These are phyloP conservation scores for Paramyrothecium roridum DNA, from an alignment of 2,329 filamentous ascomycete species.

Conservation along the genomic window DNA sequence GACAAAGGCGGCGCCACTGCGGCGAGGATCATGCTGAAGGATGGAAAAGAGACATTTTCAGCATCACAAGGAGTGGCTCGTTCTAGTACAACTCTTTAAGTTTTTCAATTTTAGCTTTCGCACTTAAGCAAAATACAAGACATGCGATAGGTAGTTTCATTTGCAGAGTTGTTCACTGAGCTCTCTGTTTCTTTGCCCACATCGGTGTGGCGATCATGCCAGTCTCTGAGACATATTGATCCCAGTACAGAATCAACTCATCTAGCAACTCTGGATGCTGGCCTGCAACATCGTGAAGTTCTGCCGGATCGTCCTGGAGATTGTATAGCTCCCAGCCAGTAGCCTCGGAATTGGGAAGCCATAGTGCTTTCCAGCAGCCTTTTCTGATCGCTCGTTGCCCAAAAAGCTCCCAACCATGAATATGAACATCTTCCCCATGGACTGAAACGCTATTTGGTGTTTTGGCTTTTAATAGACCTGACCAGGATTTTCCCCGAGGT, in stretches of 20 bases:
- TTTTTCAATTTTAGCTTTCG: too few relatives aligned
- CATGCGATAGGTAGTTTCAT: too few relatives aligned
- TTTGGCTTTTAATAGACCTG: conserved; percentile 6
- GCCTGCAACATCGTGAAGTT: conserved; percentile 1
- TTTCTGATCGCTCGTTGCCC: conserved; percentile 49
- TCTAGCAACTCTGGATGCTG: conserved; percentile 5
- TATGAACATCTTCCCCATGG: conserved; percentile 42
- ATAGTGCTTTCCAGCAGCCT: conserved; percentile 55
- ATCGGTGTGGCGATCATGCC: conserved; percentile 1
- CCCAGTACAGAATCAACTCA: conserved; percentile 6
- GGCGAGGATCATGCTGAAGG: too few relatives aligned
- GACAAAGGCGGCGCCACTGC: too few relatives aligned
- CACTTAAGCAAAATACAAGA: too few relatives aligned
- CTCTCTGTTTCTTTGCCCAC: too few relatives aligned
- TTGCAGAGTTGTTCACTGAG: too few relatives aligned
- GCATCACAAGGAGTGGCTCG: too few relatives aligned
- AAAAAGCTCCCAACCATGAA: conserved; percentile 54
- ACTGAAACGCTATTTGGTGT: conserved; percentile 34
- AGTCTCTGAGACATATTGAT: conserved; percentile 3
- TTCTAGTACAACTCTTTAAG: too few relatives aligned
- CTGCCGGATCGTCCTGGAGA: conserved; percentile 3
- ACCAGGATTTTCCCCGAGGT: conserved; percentile 38
- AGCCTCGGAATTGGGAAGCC: conserved; percentile 31
- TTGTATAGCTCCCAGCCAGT: conserved; percentile 8
- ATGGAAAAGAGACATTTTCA: too few relatives aligned